phyloP scores from a whole-genome alignment of 495 filamentous ascomycete genomes.

The Annulohypoxylon moriforme region DNA sequence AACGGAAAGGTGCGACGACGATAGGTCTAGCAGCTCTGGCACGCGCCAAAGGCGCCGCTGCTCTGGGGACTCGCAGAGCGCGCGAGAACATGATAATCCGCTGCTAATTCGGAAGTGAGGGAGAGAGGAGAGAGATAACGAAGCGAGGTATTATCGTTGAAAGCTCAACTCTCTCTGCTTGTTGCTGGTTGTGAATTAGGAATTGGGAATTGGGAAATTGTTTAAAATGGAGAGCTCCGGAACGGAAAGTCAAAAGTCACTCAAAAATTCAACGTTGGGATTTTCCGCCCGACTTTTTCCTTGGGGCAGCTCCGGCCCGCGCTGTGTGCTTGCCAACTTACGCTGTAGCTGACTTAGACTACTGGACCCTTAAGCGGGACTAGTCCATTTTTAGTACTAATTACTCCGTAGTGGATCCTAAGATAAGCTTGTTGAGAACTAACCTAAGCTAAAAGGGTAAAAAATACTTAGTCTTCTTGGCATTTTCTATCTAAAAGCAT shows the following conservation, averaged over 20 bases:
- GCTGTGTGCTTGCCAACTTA: background rate
- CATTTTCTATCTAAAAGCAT: slow-evolving; percentile 7
- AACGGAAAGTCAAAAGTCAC: slow-evolving; percentile 42
- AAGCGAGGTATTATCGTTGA: slow-evolving; percentile 23
- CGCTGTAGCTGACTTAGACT: slow-evolving; percentile 35
- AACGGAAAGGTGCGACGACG: slow-evolving; percentile 67
- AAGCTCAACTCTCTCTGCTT: slow-evolving; percentile 14
- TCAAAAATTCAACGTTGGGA: slow-evolving; percentile 47
- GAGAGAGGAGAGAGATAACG: slow-evolving; percentile 10
- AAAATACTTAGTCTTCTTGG: slow-evolving; percentile 9
- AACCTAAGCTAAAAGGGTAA: slow-evolving; percentile 22
- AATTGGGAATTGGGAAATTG: slow-evolving; percentile 23
- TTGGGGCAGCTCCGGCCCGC: slow-evolving; percentile 26
- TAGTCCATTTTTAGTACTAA: slow-evolving; percentile 32
- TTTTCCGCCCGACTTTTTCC: slow-evolving; percentile 47
- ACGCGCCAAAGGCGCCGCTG: slow-evolving; percentile 53
- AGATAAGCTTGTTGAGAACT: slow-evolving; percentile 39
- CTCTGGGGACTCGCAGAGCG: slow-evolving; percentile 61
- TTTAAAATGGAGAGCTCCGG: slow-evolving; percentile 43
- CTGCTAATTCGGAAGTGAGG: background rate
- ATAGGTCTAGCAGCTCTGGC: slow-evolving; percentile 54
- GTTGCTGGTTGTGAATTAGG: background rate
- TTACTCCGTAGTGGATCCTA: slow-evolving; percentile 24
- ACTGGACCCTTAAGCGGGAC: slow-evolving; percentile 14
- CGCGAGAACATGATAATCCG: slow-evolving; percentile 62